Base-by-base conservation (phyloP, 2,329 filamentous ascomycete genomes). In the Arachnopeziza araneosa region DNA sequence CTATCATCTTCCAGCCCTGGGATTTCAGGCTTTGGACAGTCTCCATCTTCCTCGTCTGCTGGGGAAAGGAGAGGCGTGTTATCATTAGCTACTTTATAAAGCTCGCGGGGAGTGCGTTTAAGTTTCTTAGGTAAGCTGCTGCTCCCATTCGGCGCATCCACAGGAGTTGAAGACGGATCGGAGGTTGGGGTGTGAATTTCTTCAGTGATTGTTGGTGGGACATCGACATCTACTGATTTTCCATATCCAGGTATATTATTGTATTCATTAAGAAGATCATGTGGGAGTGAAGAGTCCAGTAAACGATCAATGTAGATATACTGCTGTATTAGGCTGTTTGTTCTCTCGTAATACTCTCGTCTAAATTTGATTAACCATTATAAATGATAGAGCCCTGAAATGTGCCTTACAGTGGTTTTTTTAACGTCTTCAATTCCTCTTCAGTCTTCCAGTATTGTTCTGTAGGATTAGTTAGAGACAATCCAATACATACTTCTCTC, bases 261-360 rank as follows among this genome's bases (percentile, higher is more conserved):
- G 74, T 96, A 97, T 74, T 97, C 93, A 71, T 96, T 93, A 60
- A 98, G 86, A 52, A 98, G 79, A 68, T 93, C 88, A 71, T 96
- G 93, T 1, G 93, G 93, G n/a, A 96, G 83, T 30, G 91, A 93
- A 9, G 91, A 96, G 75, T 96, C 92, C 63, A 98, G 82, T 59
- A 98, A 79, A 56, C 88, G 85, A 75, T 97, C 93, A 68, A 97
- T 96, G 73, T 96, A 97, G 64, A 96, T 80, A 73, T 97, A 98
- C 72, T 96, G 89, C 73, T 95, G 90, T 61, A 98, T 86, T 51
- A 97, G 80, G 67, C 87, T 86, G 75, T 98, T 98, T 71, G 87
- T 93, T 51, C 90, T 85, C 78, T 96, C 88, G 71, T 98, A 96
- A 76, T 96, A 97, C 70, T 87, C 72, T 53, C 92, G 89, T 62